Percentiles rank a stretch among this genome's conserved stretches.
Conservation (phyloP, 176 grass and related monocot species). For the Phoenix dactylifera region DNA sequence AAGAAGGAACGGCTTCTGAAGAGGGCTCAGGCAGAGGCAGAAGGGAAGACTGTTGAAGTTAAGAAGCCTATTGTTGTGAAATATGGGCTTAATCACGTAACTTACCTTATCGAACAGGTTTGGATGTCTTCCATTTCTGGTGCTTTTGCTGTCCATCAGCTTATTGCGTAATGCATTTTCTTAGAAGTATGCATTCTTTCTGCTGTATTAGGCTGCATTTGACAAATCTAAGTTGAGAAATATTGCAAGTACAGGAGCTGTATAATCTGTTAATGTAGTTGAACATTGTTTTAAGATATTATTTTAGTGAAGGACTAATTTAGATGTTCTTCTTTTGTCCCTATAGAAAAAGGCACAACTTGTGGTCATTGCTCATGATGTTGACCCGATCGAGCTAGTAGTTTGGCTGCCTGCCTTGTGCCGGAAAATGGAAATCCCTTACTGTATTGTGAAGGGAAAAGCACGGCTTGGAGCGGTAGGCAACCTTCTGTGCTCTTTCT, state of each 20-base stretch:
- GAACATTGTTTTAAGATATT: neutral
- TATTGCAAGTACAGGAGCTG: too few relatives aligned
- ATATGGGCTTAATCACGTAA: constrained; percentile 32
- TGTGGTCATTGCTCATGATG: constrained; percentile 35
- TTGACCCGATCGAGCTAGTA: constrained; percentile 28
- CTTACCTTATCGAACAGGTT: constrained; percentile 39
- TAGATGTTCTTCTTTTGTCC: neutral
- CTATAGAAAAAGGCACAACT: constrained; percentile 31
- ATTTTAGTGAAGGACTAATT: neutral
- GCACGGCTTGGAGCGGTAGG: constrained; percentile 28
- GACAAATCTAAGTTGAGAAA: too few relatives aligned
- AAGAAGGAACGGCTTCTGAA: constrained; percentile 33
- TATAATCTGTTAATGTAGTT: too few relatives aligned
- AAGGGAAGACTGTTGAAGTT: constrained; percentile 27
- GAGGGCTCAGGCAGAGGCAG: constrained; percentile 23
- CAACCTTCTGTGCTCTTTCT: neutral
- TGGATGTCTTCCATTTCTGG: too few relatives aligned
- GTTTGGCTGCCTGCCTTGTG: constrained; percentile 32
- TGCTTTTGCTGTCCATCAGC: too few relatives aligned
- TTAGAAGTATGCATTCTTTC: too few relatives aligned
- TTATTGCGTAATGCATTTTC: too few relatives aligned
- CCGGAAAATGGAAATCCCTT: constrained; percentile 33
- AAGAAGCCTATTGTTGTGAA: constrained; percentile 38
- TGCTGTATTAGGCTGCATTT: too few relatives aligned
- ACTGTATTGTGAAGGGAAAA: constrained; percentile 37